Conservation (phyloP, 495 filamentous ascomycete species). For the Poronia punctata region DNA sequence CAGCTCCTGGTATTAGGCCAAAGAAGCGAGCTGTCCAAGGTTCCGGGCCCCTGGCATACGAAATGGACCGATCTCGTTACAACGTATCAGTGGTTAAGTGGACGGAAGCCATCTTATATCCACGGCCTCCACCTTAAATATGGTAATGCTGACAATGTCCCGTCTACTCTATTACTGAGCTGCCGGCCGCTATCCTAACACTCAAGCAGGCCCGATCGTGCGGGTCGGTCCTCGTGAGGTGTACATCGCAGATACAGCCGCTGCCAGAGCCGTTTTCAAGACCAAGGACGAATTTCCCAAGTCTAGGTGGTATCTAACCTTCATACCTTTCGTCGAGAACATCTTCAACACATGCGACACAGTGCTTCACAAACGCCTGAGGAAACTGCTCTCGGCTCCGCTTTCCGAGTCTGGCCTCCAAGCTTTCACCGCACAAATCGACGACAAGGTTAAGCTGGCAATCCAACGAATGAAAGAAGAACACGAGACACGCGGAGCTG, state of each 20-base stretch:
- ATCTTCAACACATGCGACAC: slow-evolving; percentile 30
- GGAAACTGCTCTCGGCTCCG: slow-evolving; percentile 36
- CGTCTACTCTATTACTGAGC: neutral
- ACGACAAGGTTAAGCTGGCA: slow-evolving; percentile 32
- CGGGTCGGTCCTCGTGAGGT: slow-evolving; percentile 52
- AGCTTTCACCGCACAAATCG: slow-evolving; percentile 31
- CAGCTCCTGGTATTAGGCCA: too few relatives aligned
- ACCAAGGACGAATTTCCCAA: slow-evolving; percentile 18
- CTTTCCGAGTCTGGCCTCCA: slow-evolving; percentile 43
- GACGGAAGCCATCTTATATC: slow-evolving; percentile 5
- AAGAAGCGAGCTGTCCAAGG: slow-evolving; percentile 6
- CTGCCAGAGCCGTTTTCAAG: slow-evolving; percentile 12
- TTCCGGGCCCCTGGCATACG: slow-evolving; percentile 16
- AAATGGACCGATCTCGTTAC: slow-evolving; percentile 11
- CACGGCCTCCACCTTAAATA: slow-evolving; percentile 31
- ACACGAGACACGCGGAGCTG: slow-evolving; percentile 18
- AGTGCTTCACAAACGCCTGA: slow-evolving; percentile 29
- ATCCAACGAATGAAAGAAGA: slow-evolving; percentile 34
- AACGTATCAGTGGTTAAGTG: slow-evolving; percentile 13
- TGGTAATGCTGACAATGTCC: too few relatives aligned
- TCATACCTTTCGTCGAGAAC: slow-evolving; percentile 15
- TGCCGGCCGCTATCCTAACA: neutral
- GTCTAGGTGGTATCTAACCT: slow-evolving; percentile 11
- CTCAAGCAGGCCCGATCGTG: slow-evolving; percentile 34
- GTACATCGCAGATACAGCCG: slow-evolving; percentile 29